phyloP scores from a whole-genome alignment of 768 basidiomycete species.

The Termitomyces heimii region DNA sequence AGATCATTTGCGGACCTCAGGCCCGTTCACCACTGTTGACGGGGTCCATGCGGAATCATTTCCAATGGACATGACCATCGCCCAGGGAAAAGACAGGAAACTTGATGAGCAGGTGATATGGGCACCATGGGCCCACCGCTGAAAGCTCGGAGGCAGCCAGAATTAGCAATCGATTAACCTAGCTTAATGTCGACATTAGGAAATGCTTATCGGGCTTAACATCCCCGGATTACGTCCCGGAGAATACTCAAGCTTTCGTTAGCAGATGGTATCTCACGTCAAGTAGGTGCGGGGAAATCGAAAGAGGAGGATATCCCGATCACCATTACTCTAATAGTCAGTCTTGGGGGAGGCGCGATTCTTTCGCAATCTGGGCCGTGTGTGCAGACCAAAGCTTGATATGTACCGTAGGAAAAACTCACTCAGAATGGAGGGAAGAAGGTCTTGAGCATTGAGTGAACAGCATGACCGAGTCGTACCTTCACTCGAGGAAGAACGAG shows the following conservation, averaged over 20 bases:
- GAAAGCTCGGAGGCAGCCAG: constrained; percentile 8
- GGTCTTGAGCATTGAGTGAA: not conserved
- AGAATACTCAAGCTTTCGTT: not conserved
- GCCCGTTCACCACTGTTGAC: not conserved
- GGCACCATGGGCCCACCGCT: constrained; percentile 3
- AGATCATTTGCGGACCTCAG: not conserved
- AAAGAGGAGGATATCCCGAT: not conserved
- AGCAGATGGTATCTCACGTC: constrained; percentile 5
- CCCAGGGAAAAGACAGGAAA: not conserved
- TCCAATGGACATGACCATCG: not conserved
- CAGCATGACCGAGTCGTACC: not conserved
- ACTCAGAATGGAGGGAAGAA: constrained; percentile 3
- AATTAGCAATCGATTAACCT: constrained; percentile 3
- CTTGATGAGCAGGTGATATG: constrained; percentile 1
- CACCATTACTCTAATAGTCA: not conserved
- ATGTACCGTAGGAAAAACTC: constrained; percentile 14
- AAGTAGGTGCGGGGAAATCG: not conserved
- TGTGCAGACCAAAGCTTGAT: not conserved
- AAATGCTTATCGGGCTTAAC: not conserved
- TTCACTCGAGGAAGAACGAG: constrained; percentile 6
- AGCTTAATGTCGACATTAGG: constrained; percentile 7
- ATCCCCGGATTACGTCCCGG: constrained; percentile 1
- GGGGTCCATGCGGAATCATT: not conserved
- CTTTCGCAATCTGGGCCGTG: not conserved
- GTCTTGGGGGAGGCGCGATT: not conserved